Conservation (phyloP, 306 rosid genomes). For the Cercis canadensis region DNA sequence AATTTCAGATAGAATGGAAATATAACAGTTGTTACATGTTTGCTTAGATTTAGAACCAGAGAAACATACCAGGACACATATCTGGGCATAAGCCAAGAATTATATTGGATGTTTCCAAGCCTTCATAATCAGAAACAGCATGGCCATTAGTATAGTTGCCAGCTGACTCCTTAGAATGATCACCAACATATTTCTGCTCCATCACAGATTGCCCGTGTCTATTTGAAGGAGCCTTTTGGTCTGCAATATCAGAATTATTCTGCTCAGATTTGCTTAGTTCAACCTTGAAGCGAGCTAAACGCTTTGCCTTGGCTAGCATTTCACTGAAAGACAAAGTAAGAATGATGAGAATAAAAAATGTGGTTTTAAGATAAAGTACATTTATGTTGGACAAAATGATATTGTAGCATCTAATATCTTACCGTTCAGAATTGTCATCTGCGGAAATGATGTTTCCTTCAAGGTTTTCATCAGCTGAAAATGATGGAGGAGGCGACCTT, state of each 20-base stretch:
- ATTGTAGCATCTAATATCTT: slow-evolving; percentile 37
- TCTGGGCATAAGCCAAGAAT: slow-evolving; percentile 85
- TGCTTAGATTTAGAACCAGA: slow-evolving; percentile 34
- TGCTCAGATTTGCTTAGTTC: slow-evolving; percentile 67
- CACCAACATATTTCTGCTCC: slow-evolving; percentile 54
- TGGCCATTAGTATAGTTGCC: slow-evolving; percentile 50
- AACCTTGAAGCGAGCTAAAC: slow-evolving; percentile 87
- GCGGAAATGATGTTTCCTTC: slow-evolving; percentile 52
- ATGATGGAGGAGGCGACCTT: slow-evolving; percentile 70
- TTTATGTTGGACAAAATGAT: slow-evolving; percentile 18
- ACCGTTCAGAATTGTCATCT: slow-evolving; percentile 78
- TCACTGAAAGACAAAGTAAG: slow-evolving; percentile 57
- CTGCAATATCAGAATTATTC: slow-evolving; percentile 49
- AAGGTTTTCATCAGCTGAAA: slow-evolving; percentile 52
- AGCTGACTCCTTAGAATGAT: slow-evolving; percentile 50
- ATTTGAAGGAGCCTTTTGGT: slow-evolving; percentile 49
- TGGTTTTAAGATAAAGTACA: slow-evolving; percentile 27
- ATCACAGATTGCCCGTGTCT: slow-evolving; percentile 42
- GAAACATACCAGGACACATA: slow-evolving; percentile 93
- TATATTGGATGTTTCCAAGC: slow-evolving; percentile 54
- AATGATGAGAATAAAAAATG: slow-evolving; percentile 27
- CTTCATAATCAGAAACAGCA: slow-evolving; percentile 61
- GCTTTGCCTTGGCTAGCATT: slow-evolving; percentile 89
- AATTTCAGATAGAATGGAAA: slow-evolving; percentile 34
- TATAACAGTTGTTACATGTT: slow-evolving; percentile 37